These are phyloP conservation scores for Sistotremastrum suecicum DNA, from an alignment of 768 basidiomycete species.

Conservation along the genomic window DNA sequence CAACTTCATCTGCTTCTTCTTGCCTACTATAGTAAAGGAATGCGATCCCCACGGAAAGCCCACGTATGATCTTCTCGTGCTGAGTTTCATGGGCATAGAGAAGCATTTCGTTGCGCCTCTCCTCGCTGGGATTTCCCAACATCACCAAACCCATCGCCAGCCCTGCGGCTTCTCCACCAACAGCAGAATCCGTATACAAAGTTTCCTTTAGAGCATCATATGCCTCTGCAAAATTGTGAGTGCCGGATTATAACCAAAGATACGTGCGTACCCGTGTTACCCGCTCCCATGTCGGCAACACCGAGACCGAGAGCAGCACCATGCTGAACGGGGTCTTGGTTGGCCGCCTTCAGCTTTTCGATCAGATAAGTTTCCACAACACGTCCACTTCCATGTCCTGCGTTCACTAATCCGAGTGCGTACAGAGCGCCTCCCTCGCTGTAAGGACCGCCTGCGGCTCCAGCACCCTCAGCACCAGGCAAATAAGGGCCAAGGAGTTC, in stretches of 20 bases:
- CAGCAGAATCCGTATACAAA: conserved; percentile 87
- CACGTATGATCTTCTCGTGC: conserved; percentile 98
- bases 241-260: background rate
- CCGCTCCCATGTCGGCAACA: conserved; percentile 88
- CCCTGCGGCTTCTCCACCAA: conserved; percentile 91
- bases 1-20: conserved; percentile 81
- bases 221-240: conserved; percentile 33
- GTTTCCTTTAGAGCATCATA: conserved; percentile 86
- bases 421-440: conserved; percentile 95
- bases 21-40: conserved; percentile 88
- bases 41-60: conserved; percentile 82
- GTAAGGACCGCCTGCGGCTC: conserved; percentile 72
- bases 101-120: conserved; percentile 85
- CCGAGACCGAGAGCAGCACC: conserved; percentile 96
- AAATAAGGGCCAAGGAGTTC: conserved; percentile 89
- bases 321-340: conserved; percentile 86
- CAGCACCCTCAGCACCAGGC: conserved; percentile 55
- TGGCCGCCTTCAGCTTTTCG: conserved; percentile 59
- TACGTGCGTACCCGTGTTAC: conserved; percentile 37
- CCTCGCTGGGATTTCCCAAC: conserved; percentile 81
- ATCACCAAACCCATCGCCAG: conserved; percentile 97
- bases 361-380: conserved; percentile 67
- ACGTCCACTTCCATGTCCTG: conserved; percentile 63
- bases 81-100: conserved; percentile 94
- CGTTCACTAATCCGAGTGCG: conserved; percentile 88